Evolutionary conservation across 441 rosid genomes (phyloP).

Genomic region (Erodium chrysanthum): DNA sequence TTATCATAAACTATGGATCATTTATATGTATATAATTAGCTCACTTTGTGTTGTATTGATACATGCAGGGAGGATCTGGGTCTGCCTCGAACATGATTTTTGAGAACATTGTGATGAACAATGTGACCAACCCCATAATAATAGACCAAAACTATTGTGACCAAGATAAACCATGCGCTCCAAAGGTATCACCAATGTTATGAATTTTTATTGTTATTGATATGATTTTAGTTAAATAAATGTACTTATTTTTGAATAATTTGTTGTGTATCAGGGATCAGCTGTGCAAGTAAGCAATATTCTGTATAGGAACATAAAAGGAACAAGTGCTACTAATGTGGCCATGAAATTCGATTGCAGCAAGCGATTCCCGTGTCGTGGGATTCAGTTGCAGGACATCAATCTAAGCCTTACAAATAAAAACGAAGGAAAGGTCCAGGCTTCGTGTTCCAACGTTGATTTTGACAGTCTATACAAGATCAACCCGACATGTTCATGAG

Average conservation of each 20-base stretch:
- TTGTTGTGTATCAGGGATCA: constrained; percentile 42
- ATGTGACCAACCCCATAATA: constrained; percentile 70
- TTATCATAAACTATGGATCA: no score
- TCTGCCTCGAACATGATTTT: constrained; percentile 53
- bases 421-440: constrained; percentile 24
- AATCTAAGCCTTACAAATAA: constrained; percentile 12
- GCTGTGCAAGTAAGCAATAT: constrained; percentile 68
- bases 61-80: constrained; percentile 64
- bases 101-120: constrained; percentile 43
- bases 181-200: constrained; percentile 34
- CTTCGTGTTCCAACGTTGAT: constrained; percentile 43
- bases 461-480: constrained; percentile 26
- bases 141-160: constrained; percentile 78
- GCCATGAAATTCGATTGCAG: constrained; percentile 60
- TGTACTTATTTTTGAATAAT: not conserved
- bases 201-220: no score
- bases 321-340: constrained; percentile 52
- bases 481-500: constrained; percentile 33
- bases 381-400: constrained; percentile 43
- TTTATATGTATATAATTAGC: no score
- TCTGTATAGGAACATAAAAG: constrained; percentile 48
- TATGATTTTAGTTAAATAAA: no score
- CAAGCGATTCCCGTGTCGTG: constrained; percentile 38
- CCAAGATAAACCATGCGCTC: constrained; percentile 30
- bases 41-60: not conserved